phyloP scores from a whole-genome alignment of 1,284 basidiomycete genomes.

The Rhodotorula sp. region DNA sequence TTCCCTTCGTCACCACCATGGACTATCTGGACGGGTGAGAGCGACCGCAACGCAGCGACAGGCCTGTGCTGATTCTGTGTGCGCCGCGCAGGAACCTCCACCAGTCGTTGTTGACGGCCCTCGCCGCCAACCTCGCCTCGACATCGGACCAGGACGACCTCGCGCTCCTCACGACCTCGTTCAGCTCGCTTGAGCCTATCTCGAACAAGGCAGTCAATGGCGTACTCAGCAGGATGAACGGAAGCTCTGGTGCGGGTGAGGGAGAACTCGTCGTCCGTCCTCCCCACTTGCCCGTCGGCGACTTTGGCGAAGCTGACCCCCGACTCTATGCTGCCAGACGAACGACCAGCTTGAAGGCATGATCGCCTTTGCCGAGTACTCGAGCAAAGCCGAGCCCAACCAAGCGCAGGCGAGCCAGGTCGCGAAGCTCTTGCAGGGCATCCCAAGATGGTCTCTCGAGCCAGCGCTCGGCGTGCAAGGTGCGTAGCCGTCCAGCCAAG shows the following conservation, averaged over 20 bases:
- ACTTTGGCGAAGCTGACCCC: constrained; percentile 48
- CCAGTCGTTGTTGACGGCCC: constrained; percentile 73
- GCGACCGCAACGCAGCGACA: rapidly evolving
- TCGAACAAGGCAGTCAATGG: constrained; percentile 16
- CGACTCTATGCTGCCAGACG: constrained; percentile 51
- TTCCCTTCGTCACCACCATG: too few species aligned
- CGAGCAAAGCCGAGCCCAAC: constrained; percentile 7
- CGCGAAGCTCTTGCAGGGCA: constrained; percentile 58
- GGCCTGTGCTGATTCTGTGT: not conserved
- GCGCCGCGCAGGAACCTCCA: constrained; percentile 62
- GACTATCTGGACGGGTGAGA: constrained; percentile 12
- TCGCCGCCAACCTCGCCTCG: constrained; percentile 63
- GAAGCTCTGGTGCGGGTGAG: constrained; percentile 50
- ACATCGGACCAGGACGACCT: constrained; percentile 36
- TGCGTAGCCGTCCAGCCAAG: not conserved
- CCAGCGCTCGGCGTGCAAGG: constrained; percentile 57
- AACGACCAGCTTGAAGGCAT: constrained; percentile 40
- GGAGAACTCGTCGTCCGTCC: constrained; percentile 54
- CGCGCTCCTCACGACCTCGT: constrained; percentile 21
- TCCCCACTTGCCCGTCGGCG: not conserved
- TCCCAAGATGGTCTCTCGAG: constrained; percentile 72
- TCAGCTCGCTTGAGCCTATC: constrained; percentile 21
- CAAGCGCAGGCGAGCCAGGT: constrained; percentile 18
- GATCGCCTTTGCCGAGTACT: constrained; percentile 40
- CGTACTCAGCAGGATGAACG: constrained; percentile 15